Conservation (phyloP, 2,329 filamentous ascomycete species). For the Phyllosticta capitalensis region DNA sequence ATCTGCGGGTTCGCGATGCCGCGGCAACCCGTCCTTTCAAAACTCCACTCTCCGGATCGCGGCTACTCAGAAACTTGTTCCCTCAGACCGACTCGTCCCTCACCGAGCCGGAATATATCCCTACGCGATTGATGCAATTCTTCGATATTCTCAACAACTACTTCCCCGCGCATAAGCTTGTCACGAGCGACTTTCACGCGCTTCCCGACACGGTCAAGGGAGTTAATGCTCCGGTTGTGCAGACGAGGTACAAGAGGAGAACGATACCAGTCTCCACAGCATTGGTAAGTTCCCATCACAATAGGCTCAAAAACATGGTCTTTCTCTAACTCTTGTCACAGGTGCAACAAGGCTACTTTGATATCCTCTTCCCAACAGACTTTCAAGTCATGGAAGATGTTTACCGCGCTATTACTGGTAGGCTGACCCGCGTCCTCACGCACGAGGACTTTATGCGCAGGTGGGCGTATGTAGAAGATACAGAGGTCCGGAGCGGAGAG, state of each 20-base stretch:
- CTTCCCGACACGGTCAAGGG: slow-evolving; percentile 76
- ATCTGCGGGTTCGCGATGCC: slow-evolving; percentile 72
- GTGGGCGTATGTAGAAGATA: slow-evolving; percentile 88
- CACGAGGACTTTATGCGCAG: slow-evolving; percentile 86
- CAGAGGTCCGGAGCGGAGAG: slow-evolving; percentile 79
- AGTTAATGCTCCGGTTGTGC: slow-evolving; percentile 87
- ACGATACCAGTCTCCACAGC: slow-evolving; percentile 88
- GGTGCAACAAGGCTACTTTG: slow-evolving; percentile 98
- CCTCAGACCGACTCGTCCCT: slow-evolving; percentile 65
- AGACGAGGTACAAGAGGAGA: slow-evolving; percentile 78
- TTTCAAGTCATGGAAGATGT: slow-evolving; percentile 85
- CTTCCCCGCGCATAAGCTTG: slow-evolving; percentile 81
- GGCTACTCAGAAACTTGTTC: slow-evolving; percentile 52
- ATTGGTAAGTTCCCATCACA: slow-evolving; percentile 50
- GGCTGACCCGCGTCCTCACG: slow-evolving; percentile 72
- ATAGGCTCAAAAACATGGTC: background rate
- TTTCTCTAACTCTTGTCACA: slow-evolving; percentile 27
- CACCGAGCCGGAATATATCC: slow-evolving; percentile 82
- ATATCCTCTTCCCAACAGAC: slow-evolving; percentile 96
- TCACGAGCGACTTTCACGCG: slow-evolving; percentile 83
- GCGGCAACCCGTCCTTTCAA: slow-evolving; percentile 52
- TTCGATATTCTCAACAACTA: slow-evolving; percentile 81
- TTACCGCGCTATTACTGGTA: slow-evolving; percentile 87
- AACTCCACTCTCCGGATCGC: slow-evolving; percentile 48
- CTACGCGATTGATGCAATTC: slow-evolving; percentile 91